Percentiles rank a stretch among this genome's conserved stretches.
These are phyloP conservation scores for Quercus variabilis DNA, from an alignment of 306 rosid species.

Conservation along the genomic window DNA sequence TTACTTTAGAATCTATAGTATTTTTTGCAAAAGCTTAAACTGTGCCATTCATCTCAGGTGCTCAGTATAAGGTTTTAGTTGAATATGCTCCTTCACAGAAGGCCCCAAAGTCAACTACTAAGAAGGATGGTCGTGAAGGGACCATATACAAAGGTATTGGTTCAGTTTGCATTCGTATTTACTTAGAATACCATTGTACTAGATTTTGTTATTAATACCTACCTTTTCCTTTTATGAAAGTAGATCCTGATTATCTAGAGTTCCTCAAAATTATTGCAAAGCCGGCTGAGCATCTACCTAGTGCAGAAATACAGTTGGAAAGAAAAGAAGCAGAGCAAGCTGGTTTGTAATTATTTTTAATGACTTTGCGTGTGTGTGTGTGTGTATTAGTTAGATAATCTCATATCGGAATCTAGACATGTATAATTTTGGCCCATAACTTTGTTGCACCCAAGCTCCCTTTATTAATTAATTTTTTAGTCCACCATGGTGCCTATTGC, in stretches of 20 bases:
- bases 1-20: background rate
- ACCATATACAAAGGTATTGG: constrained; percentile 72
- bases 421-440: background rate
- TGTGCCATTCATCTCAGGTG: constrained; percentile 42
- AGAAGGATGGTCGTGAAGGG: constrained; percentile 93
- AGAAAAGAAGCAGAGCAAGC: constrained; percentile 97
- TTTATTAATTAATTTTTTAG: background rate
- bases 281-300: constrained; percentile 90
- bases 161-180: background rate
- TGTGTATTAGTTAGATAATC: background rate
- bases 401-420: background rate
- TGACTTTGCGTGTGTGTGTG: background rate
- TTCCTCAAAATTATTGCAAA: constrained; percentile 81
- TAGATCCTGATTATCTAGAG: constrained; percentile 95
- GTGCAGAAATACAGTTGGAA: constrained; percentile 98
- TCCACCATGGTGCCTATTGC: background rate
- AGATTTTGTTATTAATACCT: constrained; percentile 6
- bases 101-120: constrained; percentile 50
- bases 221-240: constrained; percentile 10
- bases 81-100: constrained; percentile 98
- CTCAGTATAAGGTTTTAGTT: constrained; percentile 70
- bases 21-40: constrained; percentile 11
- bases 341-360: constrained; percentile 56
- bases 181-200: background rate
- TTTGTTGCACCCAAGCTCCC: background rate